Conservation (phyloP, 169 alveolate species). For the Eimeria tenella region DNA sequence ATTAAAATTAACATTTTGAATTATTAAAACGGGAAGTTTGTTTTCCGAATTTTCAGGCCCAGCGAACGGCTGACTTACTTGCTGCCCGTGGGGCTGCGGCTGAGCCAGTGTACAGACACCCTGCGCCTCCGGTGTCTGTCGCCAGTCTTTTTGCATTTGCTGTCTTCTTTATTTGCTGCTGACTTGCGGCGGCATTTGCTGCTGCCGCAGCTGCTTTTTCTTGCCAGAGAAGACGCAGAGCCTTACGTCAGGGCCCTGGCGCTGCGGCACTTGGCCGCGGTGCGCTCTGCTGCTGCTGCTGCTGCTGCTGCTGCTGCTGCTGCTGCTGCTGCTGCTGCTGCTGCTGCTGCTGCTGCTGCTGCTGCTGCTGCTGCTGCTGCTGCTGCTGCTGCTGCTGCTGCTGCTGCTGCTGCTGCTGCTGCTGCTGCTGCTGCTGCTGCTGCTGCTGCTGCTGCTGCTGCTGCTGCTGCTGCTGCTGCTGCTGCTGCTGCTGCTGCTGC, state of each 20-base stretch:
- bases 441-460: conserved; percentile 18
- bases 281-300: conserved; percentile 42
- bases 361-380: background rate
- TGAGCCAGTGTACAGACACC: background rate
- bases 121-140: conserved; percentile 29
- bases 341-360: background rate
- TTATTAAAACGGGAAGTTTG: background rate
- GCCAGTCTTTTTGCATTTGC: conserved; percentile 19
- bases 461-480: background rate
- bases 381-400: conserved; percentile 18
- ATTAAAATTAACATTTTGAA: too few relatives aligned
- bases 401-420: conserved; percentile 33
- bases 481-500: background rate
- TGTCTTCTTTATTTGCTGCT: conserved; percentile 23
- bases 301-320: background rate
- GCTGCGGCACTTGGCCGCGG: conserved; percentile 53
- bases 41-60: background rate
- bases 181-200: conserved; percentile 36
- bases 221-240: conserved; percentile 48
- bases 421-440: conserved; percentile 7
- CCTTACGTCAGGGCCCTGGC: conserved; percentile 45
- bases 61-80: conserved; percentile 33
- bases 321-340: background rate
- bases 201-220: conserved; percentile 70
- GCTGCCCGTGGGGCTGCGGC: conserved; percentile 55